phyloP scores from a whole-genome alignment of 148 eudicot species.

The Chenopodium suecicum region DNA sequence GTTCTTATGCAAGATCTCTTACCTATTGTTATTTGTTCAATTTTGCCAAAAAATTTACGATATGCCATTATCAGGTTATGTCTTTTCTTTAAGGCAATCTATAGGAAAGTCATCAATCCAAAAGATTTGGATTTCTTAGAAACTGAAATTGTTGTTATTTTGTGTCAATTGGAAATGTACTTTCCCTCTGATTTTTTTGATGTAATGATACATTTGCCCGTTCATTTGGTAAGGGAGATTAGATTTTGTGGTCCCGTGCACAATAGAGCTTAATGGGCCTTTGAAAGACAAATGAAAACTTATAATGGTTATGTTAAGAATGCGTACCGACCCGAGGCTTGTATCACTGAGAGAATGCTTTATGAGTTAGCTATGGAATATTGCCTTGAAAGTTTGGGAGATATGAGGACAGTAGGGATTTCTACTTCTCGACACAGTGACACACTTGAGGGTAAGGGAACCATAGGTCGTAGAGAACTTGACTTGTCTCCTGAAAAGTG shows the following conservation, averaged over 20 bases:
- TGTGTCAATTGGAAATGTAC: conserved; percentile 17
- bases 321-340: neutral
- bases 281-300: neutral
- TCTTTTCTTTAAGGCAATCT: neutral
- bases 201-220: neutral
- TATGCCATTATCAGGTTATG: neutral
- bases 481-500: conserved; percentile 7
- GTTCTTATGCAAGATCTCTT: neutral
- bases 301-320: neutral
- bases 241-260: neutral
- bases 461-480: neutral
- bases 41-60: conserved; percentile 8
- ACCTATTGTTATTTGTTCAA: conserved; percentile 2
- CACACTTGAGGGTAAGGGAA: neutral
- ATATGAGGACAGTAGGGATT: neutral
- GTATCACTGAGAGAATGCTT: neutral
- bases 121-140: conserved; percentile 1
- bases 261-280: neutral
- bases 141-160: neutral
- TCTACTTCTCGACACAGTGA: neutral
- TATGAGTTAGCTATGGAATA: neutral
- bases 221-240: conserved; percentile 4
- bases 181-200: conserved; percentile 18
- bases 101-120: neutral
- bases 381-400: neutral